Evolutionary conservation across 805 yeast genomes (phyloP).

Genomic region (Schwanniomyces occidentalis): DNA sequence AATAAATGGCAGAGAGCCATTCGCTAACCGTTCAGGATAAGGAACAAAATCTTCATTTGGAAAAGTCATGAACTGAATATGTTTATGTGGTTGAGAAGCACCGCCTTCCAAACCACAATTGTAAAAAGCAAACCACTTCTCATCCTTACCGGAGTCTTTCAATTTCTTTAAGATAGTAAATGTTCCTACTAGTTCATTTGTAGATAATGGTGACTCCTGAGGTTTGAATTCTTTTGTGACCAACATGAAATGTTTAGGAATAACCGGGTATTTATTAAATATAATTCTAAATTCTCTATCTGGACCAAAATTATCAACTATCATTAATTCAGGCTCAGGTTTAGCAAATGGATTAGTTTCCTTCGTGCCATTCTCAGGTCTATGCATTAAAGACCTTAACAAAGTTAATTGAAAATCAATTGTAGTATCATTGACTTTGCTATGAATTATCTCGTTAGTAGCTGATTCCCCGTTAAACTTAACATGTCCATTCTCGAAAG

Average conservation of each 20-base stretch:
- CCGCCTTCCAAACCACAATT: conserved; percentile 89
- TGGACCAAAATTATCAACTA: conserved; percentile 52
- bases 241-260: conserved; percentile 73
- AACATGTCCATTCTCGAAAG: conserved; percentile 47
- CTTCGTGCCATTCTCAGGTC: conserved; percentile 41
- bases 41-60: conserved; percentile 57
- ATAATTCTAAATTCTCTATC: conserved; percentile 59
- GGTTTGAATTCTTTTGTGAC: conserved; percentile 73
- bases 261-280: conserved; percentile 84
- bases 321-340: conserved; percentile 75
- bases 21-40: conserved; percentile 50
- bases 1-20: conserved; percentile 50
- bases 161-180: conserved; percentile 54
- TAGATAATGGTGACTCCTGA: conserved; percentile 71
- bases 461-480: conserved; percentile 52
- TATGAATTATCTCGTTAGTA: conserved; percentile 28
- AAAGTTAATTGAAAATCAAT: conserved; percentile 30
- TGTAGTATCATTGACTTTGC: conserved; percentile 11
- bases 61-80: conserved; percentile 77
- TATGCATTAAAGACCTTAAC: conserved; percentile 33
- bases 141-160: conserved; percentile 34
- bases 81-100: conserved; percentile 94
- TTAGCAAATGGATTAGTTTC: conserved; percentile 71
- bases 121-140: conserved; percentile 75
- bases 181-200: conserved; percentile 64